A percentile compares a stretch with the other conserved stretches of the same genome.
phyloP scores from a whole-genome alignment of 805 yeast species.

The Ogataea kodamae region DNA sequence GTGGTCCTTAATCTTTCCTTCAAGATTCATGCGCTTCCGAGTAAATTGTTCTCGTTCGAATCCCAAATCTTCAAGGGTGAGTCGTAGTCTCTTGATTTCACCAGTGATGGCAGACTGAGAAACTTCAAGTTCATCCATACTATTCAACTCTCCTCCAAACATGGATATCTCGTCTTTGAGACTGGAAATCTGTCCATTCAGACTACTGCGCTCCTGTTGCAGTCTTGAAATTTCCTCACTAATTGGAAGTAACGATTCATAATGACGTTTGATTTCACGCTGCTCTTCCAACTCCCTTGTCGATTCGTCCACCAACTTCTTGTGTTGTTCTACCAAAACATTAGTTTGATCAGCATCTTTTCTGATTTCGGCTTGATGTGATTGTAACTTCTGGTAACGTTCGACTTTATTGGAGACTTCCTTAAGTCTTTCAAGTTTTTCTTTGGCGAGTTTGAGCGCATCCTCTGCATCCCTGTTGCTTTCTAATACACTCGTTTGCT shows the following conservation, averaged over 20 bases:
- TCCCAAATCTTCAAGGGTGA: conserved; percentile 27
- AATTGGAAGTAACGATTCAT: conserved; percentile 12
- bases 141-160: conserved; percentile 26
- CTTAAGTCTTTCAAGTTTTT: conserved; percentile 27
- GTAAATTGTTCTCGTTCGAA: conserved; percentile 45
- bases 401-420: conserved; percentile 29
- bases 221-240: conserved; percentile 37
- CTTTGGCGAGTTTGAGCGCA: conserved; percentile 28
- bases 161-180: conserved; percentile 15
- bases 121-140: conserved; percentile 46
- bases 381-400: conserved; percentile 13
- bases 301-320: neutral
- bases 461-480: conserved; percentile 18
- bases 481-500: conserved; percentile 23
- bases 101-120: conserved; percentile 36
- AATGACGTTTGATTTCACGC: neutral
- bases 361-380: conserved; percentile 4
- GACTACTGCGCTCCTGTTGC: conserved; percentile 31
- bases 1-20: conserved; percentile 50
- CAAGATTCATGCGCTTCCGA: conserved; percentile 43
- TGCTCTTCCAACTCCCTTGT: conserved; percentile 1
- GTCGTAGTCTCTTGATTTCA: conserved; percentile 41
- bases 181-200: conserved; percentile 21
- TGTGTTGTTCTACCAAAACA: conserved; percentile 1
- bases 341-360: neutral